Conservation (phyloP, 345 rosid genomes). For the Stellera chamaejasme region DNA sequence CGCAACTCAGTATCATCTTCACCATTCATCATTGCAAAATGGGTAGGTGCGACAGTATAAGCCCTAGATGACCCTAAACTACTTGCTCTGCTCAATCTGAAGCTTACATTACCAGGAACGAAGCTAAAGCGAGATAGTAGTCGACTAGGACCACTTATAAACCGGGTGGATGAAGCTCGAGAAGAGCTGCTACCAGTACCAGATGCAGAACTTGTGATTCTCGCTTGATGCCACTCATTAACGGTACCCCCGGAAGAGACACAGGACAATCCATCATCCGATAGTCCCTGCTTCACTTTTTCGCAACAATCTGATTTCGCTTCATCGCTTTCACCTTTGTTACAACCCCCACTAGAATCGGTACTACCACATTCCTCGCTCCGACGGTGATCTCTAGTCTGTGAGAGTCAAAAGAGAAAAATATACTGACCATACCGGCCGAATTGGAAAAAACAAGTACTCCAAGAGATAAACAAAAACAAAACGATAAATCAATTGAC, state of each 20-base stretch:
- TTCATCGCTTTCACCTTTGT: slow-evolving; percentile 19
- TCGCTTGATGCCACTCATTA: slow-evolving; percentile 35
- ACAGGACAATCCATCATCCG: slow-evolving; percentile 23
- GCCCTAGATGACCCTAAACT: slow-evolving; percentile 75
- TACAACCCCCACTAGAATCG: slow-evolving; percentile 21
- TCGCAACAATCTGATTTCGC: slow-evolving; percentile 33
- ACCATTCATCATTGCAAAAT: slow-evolving; percentile 22
- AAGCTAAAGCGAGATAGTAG: slow-evolving; percentile 81
- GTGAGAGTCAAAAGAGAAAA: not conserved
- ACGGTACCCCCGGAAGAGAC: slow-evolving; percentile 36
- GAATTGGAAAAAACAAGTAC: not conserved
- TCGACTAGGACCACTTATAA: slow-evolving; percentile 33
- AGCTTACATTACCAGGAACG: slow-evolving; percentile 74
- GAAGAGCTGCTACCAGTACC: slow-evolving; percentile 42
- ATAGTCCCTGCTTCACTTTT: slow-evolving; percentile 28
- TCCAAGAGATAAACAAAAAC: not conserved
- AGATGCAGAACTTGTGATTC: slow-evolving; percentile 21
- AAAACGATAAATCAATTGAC: slow-evolving; percentile 18
- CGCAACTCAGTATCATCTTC: slow-evolving; percentile 25
- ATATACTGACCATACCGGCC: not conserved
- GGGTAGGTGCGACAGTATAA: slow-evolving; percentile 36
- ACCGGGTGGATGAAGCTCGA: slow-evolving; percentile 36
- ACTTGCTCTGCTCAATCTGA: slow-evolving; percentile 63
- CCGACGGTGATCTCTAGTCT: slow-evolving; percentile 13
- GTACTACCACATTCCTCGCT: slow-evolving; percentile 28